Conservation (phyloP, 768 basidiomycete genomes). For the Sistotremastrum niveocremeum region DNA sequence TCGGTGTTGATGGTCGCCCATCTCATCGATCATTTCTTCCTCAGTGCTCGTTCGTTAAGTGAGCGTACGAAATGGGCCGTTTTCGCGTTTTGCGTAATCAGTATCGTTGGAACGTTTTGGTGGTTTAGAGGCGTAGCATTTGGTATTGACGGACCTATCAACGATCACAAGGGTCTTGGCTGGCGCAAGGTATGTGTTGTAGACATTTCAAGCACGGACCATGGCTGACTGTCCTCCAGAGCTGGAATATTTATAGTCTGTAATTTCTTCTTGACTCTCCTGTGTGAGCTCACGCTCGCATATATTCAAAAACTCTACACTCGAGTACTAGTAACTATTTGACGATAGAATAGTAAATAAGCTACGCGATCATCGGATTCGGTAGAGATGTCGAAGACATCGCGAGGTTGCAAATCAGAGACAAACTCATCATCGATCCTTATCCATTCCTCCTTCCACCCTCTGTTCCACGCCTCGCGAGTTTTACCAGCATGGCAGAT, state of each 20-base stretch:
- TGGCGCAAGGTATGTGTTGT: conserved; percentile 51
- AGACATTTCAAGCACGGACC: background rate
- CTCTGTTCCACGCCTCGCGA: conserved; percentile 22
- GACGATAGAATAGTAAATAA: no score
- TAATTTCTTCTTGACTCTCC: no score
- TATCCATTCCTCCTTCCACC: conserved; percentile 46
- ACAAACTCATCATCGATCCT: conserved; percentile 90
- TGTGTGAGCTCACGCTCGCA: no score
- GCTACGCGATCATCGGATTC: no score
- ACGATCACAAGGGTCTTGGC: conserved; percentile 59
- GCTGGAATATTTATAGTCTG: conserved; percentile 13
- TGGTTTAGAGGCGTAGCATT: conserved; percentile 88
- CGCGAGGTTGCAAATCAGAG: conserved; percentile 53
- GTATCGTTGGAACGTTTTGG: conserved; percentile 76
- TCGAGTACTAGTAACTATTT: no score
- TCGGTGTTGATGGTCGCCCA: conserved; percentile 85
- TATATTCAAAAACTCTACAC: no score
- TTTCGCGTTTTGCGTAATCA: conserved; percentile 48
- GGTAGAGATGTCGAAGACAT: conserved; percentile 41
- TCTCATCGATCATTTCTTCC: conserved; percentile 86
- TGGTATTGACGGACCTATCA: conserved; percentile 83
- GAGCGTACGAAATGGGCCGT: conserved; percentile 52
- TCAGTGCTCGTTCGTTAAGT: conserved; percentile 54
- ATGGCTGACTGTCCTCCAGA: conserved; percentile 4
- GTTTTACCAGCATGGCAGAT: conserved; percentile 56